These are phyloP conservation scores for Xanthoconium separans DNA, from an alignment of 1,284 basidiomycete genomes.

Conservation along the genomic window DNA sequence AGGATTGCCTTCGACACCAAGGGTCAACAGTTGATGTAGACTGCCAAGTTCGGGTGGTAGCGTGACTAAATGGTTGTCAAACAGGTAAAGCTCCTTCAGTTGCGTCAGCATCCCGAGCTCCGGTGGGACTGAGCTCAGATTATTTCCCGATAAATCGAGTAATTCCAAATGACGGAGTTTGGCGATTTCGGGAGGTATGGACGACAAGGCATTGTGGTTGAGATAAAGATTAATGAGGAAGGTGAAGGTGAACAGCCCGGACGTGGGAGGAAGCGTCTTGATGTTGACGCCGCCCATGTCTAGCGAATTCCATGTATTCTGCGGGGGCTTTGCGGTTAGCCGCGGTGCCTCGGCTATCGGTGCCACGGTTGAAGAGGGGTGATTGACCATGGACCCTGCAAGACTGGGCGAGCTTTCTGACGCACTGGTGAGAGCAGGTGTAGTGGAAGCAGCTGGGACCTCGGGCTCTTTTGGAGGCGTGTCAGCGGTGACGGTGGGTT, in stretches of 20 bases:
- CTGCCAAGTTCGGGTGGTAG: constrained; percentile 90
- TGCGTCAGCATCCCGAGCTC: constrained; percentile 92
- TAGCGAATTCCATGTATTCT: constrained; percentile 85
- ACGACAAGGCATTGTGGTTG: constrained; percentile 90
- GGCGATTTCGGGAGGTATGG: constrained; percentile 83
- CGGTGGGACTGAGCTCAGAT: constrained; percentile 74
- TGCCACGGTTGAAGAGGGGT: constrained; percentile 71
- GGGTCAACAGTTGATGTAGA: constrained; percentile 88
- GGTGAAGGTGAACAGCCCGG: constrained; percentile 88
- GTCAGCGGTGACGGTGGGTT: constrained; percentile 41
- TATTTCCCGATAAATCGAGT: constrained; percentile 92
- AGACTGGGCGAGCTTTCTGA: constrained; percentile 40
- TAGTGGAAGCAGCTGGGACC: constrained; percentile 24
- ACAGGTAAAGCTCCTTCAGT: constrained; percentile 91
- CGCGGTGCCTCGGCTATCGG: constrained; percentile 64
- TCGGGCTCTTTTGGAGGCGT: constrained; percentile 27
- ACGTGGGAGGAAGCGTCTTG: constrained; percentile 83
- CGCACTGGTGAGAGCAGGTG: constrained; percentile 39
- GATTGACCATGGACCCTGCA: constrained; percentile 46
- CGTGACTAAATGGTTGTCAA: constrained; percentile 89
- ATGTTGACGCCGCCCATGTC: constrained; percentile 97
- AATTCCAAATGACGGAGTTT: constrained; percentile 85
- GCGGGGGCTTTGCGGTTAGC: constrained; percentile 57
- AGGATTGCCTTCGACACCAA: constrained; percentile 97
- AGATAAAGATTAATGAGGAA: constrained; percentile 95